Evolutionary conservation across 345 rosid species (phyloP), one percentile per base, ranked within the genome.

Genomic region (Citrus cavaleriei): DNA sequence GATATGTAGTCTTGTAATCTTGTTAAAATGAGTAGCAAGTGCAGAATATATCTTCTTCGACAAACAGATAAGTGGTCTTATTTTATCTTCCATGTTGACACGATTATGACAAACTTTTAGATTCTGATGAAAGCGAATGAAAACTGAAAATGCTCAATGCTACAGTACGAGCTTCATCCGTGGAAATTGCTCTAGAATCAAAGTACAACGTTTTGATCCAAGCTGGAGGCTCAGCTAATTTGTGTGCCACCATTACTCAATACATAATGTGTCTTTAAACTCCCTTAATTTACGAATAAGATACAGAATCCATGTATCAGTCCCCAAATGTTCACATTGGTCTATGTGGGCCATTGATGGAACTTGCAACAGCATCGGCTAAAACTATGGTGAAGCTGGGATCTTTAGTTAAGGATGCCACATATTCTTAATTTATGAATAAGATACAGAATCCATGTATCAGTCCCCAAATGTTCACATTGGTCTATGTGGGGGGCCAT

Each of bases 291-390:
- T 51, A 70, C 74, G 2, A 24, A n/a, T 27, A 14, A 4, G 14
- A 66, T 49, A 27, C 27, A 25, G 19, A 70, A 25, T 49, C 37
- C n/a, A 27, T 70, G 3, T 4, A 46, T 46, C 7, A 46, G 18
- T 10, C 55, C 72, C n/a, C 30, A 63, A 13, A 13, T 62, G 10
- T n/a, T 38, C 42, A 32, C 70, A 2, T 16, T 67, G 73, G 37
- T 76, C 6, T 35, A 65, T 35, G 51, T 34, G 2, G 58, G 27
- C 62, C 63, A 34, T 34, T 62, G 49, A 88, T 81, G 30, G 88
- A 84, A 8, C 81, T 77, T 34, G 87, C 89, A 70, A 90, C 89
- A 37, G 85, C 87, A 1, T 84, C 73, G 25, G 92, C 92, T 71
- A 90, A 61, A 62, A 83, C 81, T 38, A 58, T 25, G 5, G 88